Conservation (phyloP, 2,329 filamentous ascomycete genomes). For the Ampelomyces quisqualis region DNA sequence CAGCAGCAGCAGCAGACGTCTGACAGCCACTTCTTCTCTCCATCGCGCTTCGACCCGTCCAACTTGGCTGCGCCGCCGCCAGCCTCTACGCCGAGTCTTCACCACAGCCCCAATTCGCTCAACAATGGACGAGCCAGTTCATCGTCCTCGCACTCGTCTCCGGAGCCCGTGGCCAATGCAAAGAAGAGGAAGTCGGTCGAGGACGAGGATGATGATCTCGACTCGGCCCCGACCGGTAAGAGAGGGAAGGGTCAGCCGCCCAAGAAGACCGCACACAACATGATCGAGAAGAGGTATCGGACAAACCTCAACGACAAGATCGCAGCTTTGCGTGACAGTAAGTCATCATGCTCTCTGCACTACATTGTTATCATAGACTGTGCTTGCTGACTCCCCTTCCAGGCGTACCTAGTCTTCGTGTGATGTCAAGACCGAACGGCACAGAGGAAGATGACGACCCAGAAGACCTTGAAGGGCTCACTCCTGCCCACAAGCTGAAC, state of each 20-base stretch:
- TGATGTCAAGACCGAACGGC: constrained; percentile 63
- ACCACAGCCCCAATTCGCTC: constrained; percentile 41
- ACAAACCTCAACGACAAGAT: constrained; percentile 98
- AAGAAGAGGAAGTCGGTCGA: constrained; percentile 45
- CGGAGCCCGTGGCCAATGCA: constrained; percentile 49
- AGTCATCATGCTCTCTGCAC: background rate
- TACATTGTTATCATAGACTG: too few relatives aligned
- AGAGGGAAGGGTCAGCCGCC: constrained; percentile 57
- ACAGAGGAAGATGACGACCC: constrained; percentile 79
- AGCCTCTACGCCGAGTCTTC: constrained; percentile 40
- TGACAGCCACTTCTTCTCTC: constrained; percentile 32
- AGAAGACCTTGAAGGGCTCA: constrained; percentile 68
- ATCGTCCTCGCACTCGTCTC: constrained; percentile 61
- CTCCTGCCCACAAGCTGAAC: constrained; percentile 88
- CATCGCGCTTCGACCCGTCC: constrained; percentile 29
- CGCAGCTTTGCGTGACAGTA: constrained; percentile 80
- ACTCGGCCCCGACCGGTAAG: constrained; percentile 52
- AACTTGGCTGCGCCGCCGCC: constrained; percentile 26
- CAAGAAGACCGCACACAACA: constrained; percentile 97
- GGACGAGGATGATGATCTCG: constrained; percentile 62
- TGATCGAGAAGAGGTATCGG: constrained; percentile 96
- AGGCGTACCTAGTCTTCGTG: constrained; percentile 77
- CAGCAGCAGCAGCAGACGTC: constrained; percentile 25
- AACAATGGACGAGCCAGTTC: constrained; percentile 38
- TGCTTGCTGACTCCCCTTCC: background rate